Evolutionary conservation across 176 grass and related monocot genomes (phyloP).

Genomic region (Rhynchospora pubera): DNA sequence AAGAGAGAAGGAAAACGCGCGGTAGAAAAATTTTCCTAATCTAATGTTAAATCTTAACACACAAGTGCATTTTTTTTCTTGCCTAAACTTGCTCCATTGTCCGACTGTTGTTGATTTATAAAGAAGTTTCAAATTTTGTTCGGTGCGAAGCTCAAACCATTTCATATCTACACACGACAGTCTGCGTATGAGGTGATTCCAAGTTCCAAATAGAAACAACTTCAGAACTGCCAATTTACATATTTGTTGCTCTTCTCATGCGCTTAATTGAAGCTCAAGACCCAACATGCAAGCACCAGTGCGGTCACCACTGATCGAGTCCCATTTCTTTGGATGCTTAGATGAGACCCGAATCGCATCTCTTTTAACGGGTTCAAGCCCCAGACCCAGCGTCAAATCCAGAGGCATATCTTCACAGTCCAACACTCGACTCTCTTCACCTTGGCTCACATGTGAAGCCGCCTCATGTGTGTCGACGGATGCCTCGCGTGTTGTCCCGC

Average conservation of each 20-base stretch:
- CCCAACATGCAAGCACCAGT: background rate
- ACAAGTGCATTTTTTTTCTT: too few relatives aligned
- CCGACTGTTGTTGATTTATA: too few relatives aligned
- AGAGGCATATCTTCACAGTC: background rate
- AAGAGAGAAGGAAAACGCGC: too few relatives aligned
- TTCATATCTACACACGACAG: background rate
- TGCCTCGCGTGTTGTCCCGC: background rate
- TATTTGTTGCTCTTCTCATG: background rate
- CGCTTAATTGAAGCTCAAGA: background rate
- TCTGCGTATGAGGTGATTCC: background rate
- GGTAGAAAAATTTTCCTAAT: too few relatives aligned
- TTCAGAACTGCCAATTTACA: background rate
- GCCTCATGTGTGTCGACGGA: background rate
- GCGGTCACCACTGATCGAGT: background rate
- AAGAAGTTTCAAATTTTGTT: background rate
- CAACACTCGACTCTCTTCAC: background rate
- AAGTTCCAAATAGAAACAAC: background rate
- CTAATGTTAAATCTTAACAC: too few relatives aligned
- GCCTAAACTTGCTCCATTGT: too few relatives aligned
- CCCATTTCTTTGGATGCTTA: background rate
- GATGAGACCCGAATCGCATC: background rate
- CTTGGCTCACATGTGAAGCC: background rate
- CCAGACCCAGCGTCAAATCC: conserved; percentile 6
- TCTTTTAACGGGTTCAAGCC: background rate
- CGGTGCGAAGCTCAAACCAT: background rate